Evolutionary conservation across 495 filamentous ascomycete species (phyloP).

Genomic region (Neurospora sp.): DNA sequence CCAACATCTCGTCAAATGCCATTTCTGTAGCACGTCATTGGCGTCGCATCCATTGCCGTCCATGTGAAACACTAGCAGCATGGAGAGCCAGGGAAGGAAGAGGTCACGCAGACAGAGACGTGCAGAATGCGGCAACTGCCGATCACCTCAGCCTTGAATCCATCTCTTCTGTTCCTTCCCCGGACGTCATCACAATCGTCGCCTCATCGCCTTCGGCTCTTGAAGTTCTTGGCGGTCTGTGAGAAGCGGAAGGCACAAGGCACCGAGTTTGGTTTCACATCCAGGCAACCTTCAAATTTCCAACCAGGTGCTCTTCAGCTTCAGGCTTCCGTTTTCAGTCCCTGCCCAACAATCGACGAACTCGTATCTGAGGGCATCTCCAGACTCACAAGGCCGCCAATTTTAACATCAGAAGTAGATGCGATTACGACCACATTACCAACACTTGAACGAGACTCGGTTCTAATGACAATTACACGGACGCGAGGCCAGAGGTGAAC

Average conservation of each 20-base stretch:
- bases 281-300: background rate
- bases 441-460: too few relatives aligned
- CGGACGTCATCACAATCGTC: background rate
- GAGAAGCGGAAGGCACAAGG: background rate
- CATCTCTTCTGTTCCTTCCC: background rate
- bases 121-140: background rate
- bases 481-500: background rate
- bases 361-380: too few relatives aligned
- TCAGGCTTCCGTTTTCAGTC: background rate
- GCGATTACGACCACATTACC: too few relatives aligned
- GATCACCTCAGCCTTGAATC: background rate
- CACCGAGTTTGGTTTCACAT: background rate
- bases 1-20: background rate
- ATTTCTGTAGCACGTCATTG: background rate
- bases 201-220: background rate
- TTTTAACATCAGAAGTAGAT: too few relatives aligned
- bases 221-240: background rate
- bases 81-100: background rate
- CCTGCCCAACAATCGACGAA: background rate
- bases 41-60: background rate
- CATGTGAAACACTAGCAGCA: background rate
- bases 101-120: background rate
- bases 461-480: background rate
- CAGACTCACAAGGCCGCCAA: too few relatives aligned
- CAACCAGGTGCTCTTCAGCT: background rate